Evolutionary conservation across 2,329 filamentous ascomycete species (phyloP).

Genomic region (Cytospora chrysosperma): DNA sequence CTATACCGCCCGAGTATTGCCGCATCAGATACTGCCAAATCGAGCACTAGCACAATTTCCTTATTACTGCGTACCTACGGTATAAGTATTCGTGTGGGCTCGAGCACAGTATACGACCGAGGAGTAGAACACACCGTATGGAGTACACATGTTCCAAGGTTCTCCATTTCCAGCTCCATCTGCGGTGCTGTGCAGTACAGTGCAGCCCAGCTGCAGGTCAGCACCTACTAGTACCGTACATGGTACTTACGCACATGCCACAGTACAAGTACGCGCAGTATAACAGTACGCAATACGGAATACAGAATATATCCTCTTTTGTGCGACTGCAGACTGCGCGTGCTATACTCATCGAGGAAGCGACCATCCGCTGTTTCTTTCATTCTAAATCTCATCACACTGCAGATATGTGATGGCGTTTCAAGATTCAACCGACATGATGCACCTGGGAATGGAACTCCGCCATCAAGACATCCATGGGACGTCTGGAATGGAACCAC

Average conservation of each 20-base stretch:
- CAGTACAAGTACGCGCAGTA: too few species aligned
- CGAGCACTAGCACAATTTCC: too few species aligned
- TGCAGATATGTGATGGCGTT: slow-evolving; percentile 13
- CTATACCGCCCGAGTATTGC: too few species aligned
- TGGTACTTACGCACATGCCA: not conserved
- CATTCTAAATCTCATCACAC: slow-evolving; percentile 3
- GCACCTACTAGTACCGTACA: not conserved
- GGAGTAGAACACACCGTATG: not conserved
- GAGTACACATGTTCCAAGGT: not conserved
- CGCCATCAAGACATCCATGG: not conserved
- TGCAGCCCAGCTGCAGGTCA: not conserved
- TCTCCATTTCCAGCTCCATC: not conserved
- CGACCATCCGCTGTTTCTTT: not conserved
- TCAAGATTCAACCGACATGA: slow-evolving; percentile 19
- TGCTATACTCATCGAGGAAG: slow-evolving; percentile 14
- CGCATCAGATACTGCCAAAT: too few species aligned
- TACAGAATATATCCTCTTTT: not conserved
- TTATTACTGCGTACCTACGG: too few species aligned
- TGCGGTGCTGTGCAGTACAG: not conserved
- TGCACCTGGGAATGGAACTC: slow-evolving; percentile 4
- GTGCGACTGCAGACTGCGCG: slow-evolving; percentile 2
- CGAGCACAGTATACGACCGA: not conserved
- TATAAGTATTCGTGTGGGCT: not conserved
- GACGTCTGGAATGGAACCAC: slow-evolving; percentile 2
- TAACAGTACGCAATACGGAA: too few species aligned